Evolutionary conservation across 2,329 filamentous ascomycete genomes (phyloP), one percentile per base, ranked within the genome.

Genomic region (Fusarium subtropicale): DNA sequence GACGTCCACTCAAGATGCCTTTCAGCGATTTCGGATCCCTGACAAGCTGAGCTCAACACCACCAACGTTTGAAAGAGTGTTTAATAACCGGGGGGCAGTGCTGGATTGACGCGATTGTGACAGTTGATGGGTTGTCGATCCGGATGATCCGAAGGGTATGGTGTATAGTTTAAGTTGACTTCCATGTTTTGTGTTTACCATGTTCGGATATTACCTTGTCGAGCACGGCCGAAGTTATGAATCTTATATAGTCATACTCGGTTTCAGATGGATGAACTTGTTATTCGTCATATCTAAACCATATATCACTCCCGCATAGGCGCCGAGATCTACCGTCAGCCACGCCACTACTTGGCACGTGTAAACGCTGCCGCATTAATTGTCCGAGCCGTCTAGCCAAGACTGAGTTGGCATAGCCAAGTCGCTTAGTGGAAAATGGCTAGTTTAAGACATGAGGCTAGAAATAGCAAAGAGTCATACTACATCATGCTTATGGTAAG

Each of bases 11-110:
- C 18, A n/a, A 7, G 8, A 26, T 4, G 26, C 2, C 15, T 9
- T 9, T 7, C 9, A 12, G 18, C 18, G 16, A 9, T 9, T 12
- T 15, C 12, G 16, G 16, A 46, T 46, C 18, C n/a, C 26, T 30
- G 28, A 20, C 8, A 1, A 46, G 44, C 28, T 30, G 28, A 31
- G 26, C 11, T 15, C 5, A 31, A 46, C 44, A 30, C 6, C 42
- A 20, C 0, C 3, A 45, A 31, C 18, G 8, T 5, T 10, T 12
- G 24, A 11, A 16, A 13, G 6, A 4, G 3, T 16, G 22, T 28
- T n/a, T 13, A 2, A 8, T 36, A 12, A 15, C 13, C 18, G 1
- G 5, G 13, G 12, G n/a, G 3, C 3, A 3, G 9, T 30, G 3
- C 44, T 26, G 11, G 15, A 3, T 18, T 18, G 26, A 4, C 18